These are phyloP conservation scores for Trichocladium antarcticum DNA, from an alignment of 495 filamentous ascomycete genomes.

Conservation along the genomic window DNA sequence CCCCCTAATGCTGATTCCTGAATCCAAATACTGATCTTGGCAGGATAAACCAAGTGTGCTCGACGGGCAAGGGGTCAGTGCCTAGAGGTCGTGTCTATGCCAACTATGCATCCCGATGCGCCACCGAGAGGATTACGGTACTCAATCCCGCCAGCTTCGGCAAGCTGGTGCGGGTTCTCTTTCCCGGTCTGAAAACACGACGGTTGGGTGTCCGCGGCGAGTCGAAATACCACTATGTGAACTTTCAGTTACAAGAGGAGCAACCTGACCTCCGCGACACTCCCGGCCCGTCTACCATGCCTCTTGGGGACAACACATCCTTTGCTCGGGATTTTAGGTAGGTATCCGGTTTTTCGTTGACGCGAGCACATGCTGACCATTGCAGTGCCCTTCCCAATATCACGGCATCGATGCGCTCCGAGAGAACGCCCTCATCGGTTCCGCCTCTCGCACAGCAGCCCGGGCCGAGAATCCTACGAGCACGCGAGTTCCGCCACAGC, in stretches of 20 bases:
- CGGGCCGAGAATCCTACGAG: constrained; percentile 16
- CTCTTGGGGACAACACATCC: constrained; percentile 27
- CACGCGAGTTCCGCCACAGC: constrained; percentile 29
- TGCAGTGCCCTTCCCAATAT: constrained; percentile 22
- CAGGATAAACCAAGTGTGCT: constrained; percentile 78
- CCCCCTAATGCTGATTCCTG: neutral
- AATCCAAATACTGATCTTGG: constrained; percentile 4
- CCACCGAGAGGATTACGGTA: constrained; percentile 81
- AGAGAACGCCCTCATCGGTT: constrained; percentile 59
- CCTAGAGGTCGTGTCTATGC: constrained; percentile 88
- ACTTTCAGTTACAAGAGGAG: constrained; percentile 62
- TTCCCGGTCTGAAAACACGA: constrained; percentile 85
- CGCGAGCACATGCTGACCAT: constrained; percentile 1
- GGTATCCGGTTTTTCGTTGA: neutral
- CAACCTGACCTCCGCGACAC: constrained; percentile 37
- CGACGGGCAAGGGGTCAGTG: constrained; percentile 70
- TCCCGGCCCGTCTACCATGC: constrained; percentile 26
- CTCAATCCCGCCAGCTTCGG: constrained; percentile 95
- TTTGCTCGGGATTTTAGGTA: constrained; percentile 37
- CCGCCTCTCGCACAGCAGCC: constrained; percentile 36
- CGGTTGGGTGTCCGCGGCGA: constrained; percentile 87
- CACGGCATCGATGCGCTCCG: constrained; percentile 26
- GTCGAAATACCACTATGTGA: constrained; percentile 97
- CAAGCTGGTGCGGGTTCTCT: constrained; percentile 91
- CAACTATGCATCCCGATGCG: constrained; percentile 82